Evolutionary conservation across 176 grass and related monocot species (phyloP), one percentile per base, ranked within the genome.

Genomic region (Triticum timopheevii): DNA sequence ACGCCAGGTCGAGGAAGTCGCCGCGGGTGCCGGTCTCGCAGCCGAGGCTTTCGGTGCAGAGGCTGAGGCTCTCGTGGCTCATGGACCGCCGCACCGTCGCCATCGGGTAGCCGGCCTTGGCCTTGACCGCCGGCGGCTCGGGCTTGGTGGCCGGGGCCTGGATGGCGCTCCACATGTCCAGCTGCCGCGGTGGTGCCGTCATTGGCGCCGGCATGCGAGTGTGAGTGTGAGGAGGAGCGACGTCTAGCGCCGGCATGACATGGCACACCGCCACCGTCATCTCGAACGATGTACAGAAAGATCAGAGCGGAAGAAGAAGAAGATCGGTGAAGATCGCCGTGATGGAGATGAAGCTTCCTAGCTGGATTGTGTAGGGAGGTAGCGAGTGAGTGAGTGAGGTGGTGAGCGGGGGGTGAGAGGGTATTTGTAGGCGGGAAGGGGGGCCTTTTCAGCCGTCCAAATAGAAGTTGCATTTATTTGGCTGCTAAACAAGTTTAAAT

Each of bases 1-100:
- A 39, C n/a, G 79, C 69, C 42, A 22, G 80, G 76, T 61, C 64
- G 38, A 67, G 63, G 50, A 76, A 87, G 39, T 69, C 72, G 25
- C 80, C 72, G 22, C 70, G 73, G 6, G 93, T 87, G 69, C 93
- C 93, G 2, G 84, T 89, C 81, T 94, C 93, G n/a, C 84, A 92
- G 36, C 93, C 93, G 59, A 94, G 93, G 80, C 65, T 94, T 78
- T 94, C 93, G 6, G 93, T 94, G 90, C 93, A 94, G 69, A 92
- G 72, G 44, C 86, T 58, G 1, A 94, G 93, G 85, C 90, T 94
- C 69, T 85, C 85, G 56, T 83, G 72, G 93, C 87, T 94, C 84
- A 92, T 77, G 25, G 86, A 74, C 45, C 87, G 89, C 69, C 80
- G 56, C 8, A 67, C 20, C 35, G 87, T 77, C 4, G 85, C 17